These are phyloP conservation scores for peach (Prunus persica) DNA, from an alignment of 306 rosid species.

Conservation along the genomic window Prunus_persica_NCBIv2 NC_034012.1:903001-903500, in stretches of 20 bases:
- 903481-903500: constrained; percentile 54
- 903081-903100: constrained; percentile 95
- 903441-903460: not conserved
- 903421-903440: not conserved
- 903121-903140: not conserved
- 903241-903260: constrained; percentile 83
- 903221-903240: constrained; percentile 85
- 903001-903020: constrained; percentile 36
- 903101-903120: constrained; percentile 62
- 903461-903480: not conserved
- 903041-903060: constrained; percentile 83
- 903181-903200: not conserved
- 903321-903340: constrained; percentile 90
- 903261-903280: constrained; percentile 87
- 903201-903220: constrained; percentile 84
- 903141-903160: not conserved
- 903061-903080: constrained; percentile 90
- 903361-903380: constrained; percentile 94
- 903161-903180: not conserved
- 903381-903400: constrained; percentile 81
- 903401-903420: not conserved
- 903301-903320: constrained; percentile 76
- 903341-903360: constrained; percentile 80
- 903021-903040: constrained; percentile 79
- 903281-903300: constrained; percentile 86